These are phyloP conservation scores for Ziziphus jujuba DNA, from an alignment of 306 rosid species.

Conservation along the genomic window DNA sequence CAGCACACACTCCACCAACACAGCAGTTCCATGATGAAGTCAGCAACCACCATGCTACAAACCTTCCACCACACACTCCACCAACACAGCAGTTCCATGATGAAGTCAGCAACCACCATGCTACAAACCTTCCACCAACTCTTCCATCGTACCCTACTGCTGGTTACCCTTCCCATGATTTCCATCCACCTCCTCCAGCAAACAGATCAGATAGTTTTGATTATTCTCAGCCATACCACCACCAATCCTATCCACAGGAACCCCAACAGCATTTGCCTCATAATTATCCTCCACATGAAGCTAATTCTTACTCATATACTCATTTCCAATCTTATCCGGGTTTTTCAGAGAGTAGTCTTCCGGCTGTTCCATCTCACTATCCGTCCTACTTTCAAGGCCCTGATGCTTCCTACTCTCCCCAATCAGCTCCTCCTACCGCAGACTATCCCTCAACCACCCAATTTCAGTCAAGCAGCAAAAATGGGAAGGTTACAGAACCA, in stretches of 20 bases:
- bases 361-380: slow-evolving; percentile 63
- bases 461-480: slow-evolving; percentile 48
- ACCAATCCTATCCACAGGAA: slow-evolving; percentile 65
- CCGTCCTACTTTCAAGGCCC: slow-evolving; percentile 64
- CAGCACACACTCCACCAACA: slow-evolving; percentile 13
- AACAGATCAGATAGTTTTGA: slow-evolving; percentile 54
- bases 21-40: slow-evolving; percentile 21
- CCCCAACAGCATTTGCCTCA: slow-evolving; percentile 61
- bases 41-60: slow-evolving; percentile 55
- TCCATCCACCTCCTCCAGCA: slow-evolving; percentile 54
- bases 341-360: slow-evolving; percentile 82
- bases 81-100: slow-evolving; percentile 48
- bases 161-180: slow-evolving; percentile 68
- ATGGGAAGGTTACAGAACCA: slow-evolving; percentile 54
- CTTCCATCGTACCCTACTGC: slow-evolving; percentile 57
- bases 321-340: slow-evolving; percentile 96
- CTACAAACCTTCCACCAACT: slow-evolving; percentile 43
- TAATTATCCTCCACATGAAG: slow-evolving; percentile 60
- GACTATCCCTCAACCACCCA: slow-evolving; percentile 47
- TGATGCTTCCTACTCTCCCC: slow-evolving; percentile 62
- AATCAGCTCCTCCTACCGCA: slow-evolving; percentile 55
- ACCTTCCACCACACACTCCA: too few relatives aligned
- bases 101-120: slow-evolving; percentile 44
- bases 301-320: slow-evolving; percentile 46
- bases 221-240: slow-evolving; percentile 61